Evolutionary conservation across 2,329 filamentous ascomycete species (phyloP).

Genomic region (Fusarium sp.): DNA sequence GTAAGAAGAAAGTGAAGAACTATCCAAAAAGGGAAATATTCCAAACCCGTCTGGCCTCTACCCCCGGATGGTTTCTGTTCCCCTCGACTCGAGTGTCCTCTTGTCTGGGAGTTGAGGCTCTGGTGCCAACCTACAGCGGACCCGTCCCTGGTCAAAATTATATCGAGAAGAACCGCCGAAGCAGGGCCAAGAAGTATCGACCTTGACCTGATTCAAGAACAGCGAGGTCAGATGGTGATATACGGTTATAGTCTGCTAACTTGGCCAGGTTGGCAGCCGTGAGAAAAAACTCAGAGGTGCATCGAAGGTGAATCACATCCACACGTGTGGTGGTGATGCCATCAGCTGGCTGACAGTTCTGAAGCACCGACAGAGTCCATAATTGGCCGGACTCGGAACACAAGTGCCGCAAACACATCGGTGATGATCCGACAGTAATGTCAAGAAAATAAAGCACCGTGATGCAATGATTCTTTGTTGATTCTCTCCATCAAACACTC

Average conservation of each 20-base stretch:
- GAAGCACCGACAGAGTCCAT: neutral
- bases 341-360: conserved; percentile 8
- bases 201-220: neutral
- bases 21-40: neutral
- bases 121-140: neutral
- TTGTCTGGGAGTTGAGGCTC: neutral
- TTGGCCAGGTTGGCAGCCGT: neutral
- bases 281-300: neutral
- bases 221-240: neutral
- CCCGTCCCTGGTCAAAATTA: neutral
- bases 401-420: neutral
- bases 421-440: neutral
- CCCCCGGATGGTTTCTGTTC: neutral
- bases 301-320: conserved; percentile 4
- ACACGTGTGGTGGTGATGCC: neutral
- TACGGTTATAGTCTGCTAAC: neutral
- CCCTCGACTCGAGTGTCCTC: neutral
- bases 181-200: neutral
- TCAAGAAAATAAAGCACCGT: neutral
- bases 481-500: conserved; percentile 6
- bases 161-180: neutral
- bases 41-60: neutral
- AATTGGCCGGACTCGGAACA: neutral
- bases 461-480: conserved; percentile 18
- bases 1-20: conserved; percentile 5